These are phyloP conservation scores for Auricularia heimuer DNA, from an alignment of 768 basidiomycete species.

Conservation along the genomic window DNA sequence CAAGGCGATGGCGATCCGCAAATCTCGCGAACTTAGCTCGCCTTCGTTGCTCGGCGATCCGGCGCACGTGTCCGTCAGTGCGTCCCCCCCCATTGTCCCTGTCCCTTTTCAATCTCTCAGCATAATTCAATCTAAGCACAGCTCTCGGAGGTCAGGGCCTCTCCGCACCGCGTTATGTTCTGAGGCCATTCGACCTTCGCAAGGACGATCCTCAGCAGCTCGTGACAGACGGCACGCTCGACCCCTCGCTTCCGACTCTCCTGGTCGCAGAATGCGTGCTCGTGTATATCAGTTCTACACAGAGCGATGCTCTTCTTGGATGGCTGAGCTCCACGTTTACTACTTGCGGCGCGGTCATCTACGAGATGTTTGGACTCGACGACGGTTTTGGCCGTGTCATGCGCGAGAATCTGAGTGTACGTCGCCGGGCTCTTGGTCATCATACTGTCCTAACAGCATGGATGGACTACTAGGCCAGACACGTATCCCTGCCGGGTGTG, in stretches of 20 bases:
- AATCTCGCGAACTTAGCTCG: slow-evolving; percentile 45
- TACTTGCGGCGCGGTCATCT: slow-evolving; percentile 43
- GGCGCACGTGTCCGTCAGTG: slow-evolving; percentile 29
- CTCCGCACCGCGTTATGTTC: slow-evolving; percentile 48
- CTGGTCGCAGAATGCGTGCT: slow-evolving; percentile 90
- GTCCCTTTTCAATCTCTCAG: not conserved
- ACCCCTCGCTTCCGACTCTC: slow-evolving; percentile 62
- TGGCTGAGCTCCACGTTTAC: slow-evolving; percentile 64
- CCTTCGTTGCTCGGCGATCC: slow-evolving; percentile 32
- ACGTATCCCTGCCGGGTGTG: no score
- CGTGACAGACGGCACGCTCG: slow-evolving; percentile 31
- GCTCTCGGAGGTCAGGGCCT: slow-evolving; percentile 47
- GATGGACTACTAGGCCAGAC: no score
- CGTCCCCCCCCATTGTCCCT: slow-evolving; percentile 18
- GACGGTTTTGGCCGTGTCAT: slow-evolving; percentile 92
- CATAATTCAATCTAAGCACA: not conserved
- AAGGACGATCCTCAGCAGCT: slow-evolving; percentile 12
- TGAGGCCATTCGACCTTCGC: slow-evolving; percentile 74
- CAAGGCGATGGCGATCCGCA: slow-evolving; percentile 75
- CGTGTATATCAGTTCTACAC: slow-evolving; percentile 66
- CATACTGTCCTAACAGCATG: not conserved
- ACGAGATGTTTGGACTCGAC: slow-evolving; percentile 87
- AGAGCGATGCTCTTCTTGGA: slow-evolving; percentile 47
- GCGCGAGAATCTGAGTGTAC: slow-evolving; percentile 75
- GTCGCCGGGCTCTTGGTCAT: slow-evolving; percentile 7